A percentile compares a stretch with the other conserved stretches of the same genome.
These are phyloP conservation scores for Yamadazyma sp. DNA, from an alignment of 1,139 yeast species.

Conservation along the genomic window DNA sequence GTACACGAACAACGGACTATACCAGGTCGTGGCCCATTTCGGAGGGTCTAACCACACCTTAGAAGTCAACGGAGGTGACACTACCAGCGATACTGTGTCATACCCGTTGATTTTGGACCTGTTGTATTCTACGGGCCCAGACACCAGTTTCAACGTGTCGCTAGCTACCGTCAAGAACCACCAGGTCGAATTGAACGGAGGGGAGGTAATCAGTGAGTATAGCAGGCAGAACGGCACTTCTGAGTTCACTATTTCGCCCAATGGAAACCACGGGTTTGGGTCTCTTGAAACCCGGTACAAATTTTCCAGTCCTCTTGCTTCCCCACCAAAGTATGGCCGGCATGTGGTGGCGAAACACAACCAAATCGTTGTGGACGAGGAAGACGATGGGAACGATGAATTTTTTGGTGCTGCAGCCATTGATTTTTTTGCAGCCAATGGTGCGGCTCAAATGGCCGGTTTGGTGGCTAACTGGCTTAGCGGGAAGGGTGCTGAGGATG, in stretches of 20 bases:
- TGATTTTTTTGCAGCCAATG: conserved; percentile 1
- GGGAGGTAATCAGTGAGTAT: not conserved
- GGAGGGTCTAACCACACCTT: conserved; percentile 2
- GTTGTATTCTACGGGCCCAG: conserved; percentile 18
- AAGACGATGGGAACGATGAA: not conserved
- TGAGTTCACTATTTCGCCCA: conserved; percentile 38
- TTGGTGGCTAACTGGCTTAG: too few relatives aligned
- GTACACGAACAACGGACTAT: not conserved
- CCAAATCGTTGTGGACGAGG: conserved; percentile 26
- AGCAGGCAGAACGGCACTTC: conserved; percentile 49
- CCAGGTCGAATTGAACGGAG: not conserved
- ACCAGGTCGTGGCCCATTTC: conserved; percentile 4
- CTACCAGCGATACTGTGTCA: not conserved
- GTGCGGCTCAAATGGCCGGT: too few relatives aligned
- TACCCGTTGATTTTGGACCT: conserved; percentile 9
- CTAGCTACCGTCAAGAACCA: conserved; percentile 3
- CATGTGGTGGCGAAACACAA: conserved; percentile 44
- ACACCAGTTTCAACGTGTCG: conserved; percentile 4
- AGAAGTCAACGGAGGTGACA: not conserved
- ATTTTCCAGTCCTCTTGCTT: conserved; percentile 17
- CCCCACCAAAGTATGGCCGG: conserved; percentile 35
- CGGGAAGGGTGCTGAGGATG: too few relatives aligned
- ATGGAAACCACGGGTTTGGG: conserved; percentile 56
- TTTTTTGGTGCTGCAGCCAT: too few relatives aligned
- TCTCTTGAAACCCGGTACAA: conserved; percentile 37